Evolutionary conservation across 768 basidiomycete genomes (phyloP).

Genomic region (Tricholoma hemisulphureum): DNA sequence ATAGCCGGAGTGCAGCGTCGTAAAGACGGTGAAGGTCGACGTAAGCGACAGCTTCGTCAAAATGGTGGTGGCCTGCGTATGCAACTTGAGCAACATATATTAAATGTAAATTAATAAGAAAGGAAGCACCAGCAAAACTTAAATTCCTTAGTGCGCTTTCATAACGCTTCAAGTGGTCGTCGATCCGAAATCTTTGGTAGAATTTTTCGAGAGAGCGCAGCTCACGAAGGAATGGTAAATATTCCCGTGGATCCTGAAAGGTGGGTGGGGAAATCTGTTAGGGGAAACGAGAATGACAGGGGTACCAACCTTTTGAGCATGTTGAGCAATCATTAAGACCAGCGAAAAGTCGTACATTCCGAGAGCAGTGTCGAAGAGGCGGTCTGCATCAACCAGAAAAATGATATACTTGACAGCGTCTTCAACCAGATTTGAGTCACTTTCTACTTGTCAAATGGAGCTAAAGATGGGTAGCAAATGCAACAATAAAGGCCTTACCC

Average conservation of each 20-base stretch:
- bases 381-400: constrained; percentile 92
- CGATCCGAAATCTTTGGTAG: constrained; percentile 88
- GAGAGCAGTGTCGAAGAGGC: constrained; percentile 88
- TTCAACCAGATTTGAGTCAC: constrained; percentile 76
- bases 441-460: constrained; percentile 29
- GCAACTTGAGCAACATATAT: background rate
- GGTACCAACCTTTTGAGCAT: constrained; percentile 82
- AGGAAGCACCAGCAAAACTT: constrained; percentile 58
- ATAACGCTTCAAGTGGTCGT: constrained; percentile 83
- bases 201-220: constrained; percentile 74
- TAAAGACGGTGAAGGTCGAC: constrained; percentile 77
- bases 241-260: constrained; percentile 90
- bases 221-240: constrained; percentile 93
- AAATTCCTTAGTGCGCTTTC: constrained; percentile 75
- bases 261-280: constrained; percentile 4
- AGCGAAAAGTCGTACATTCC: constrained; percentile 99
- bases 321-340: constrained; percentile 93
- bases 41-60: constrained; percentile 80
- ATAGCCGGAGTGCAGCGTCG: constrained; percentile 69
- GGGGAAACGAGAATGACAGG: background rate
- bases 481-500: constrained; percentile 43
- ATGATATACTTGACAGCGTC: constrained; percentile 99
- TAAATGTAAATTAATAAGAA: background rate
- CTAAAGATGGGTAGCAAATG: constrained; percentile 17
- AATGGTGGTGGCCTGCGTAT: constrained; percentile 57